Conservation (phyloP, 2,329 filamentous ascomycete genomes). For the Lomentospora prolificans region DNA sequence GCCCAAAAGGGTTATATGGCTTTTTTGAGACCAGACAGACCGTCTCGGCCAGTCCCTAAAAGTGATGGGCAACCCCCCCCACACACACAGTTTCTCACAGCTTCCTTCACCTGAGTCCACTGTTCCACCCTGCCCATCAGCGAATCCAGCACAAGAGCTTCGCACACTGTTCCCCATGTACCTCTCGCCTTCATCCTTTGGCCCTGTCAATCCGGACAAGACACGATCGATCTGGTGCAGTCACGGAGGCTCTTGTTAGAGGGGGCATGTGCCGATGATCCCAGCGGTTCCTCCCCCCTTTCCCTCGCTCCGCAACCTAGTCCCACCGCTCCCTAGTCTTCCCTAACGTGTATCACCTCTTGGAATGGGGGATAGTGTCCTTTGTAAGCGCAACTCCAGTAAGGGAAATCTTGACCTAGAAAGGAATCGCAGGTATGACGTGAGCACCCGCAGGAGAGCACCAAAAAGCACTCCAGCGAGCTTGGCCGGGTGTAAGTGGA, state of each 20-base stretch:
- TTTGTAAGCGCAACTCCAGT: too few species aligned
- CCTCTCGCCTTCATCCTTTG: neutral
- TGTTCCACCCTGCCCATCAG: neutral
- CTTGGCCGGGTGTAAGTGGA: too few species aligned
- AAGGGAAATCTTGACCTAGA: too few species aligned
- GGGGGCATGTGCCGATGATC: too few species aligned
- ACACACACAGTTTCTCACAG: neutral
- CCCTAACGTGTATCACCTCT: too few species aligned
- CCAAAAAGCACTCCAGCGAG: too few species aligned
- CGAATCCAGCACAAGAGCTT: neutral
- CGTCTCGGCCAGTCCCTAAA: neutral
- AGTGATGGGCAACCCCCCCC: neutral
- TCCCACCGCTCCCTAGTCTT: too few species aligned
- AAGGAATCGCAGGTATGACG: too few species aligned
- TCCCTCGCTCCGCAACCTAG: too few species aligned
- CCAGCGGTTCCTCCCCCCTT: too few species aligned
- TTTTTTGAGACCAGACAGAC: neutral
- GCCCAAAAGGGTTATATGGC: conserved; percentile 1
- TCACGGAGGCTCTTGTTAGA: neutral
- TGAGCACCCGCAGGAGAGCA: too few species aligned
- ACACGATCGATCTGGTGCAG: neutral
- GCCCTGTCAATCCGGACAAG: neutral
- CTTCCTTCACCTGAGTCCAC: neutral
- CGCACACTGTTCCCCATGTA: neutral
- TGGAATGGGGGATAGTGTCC: too few species aligned